A percentile compares a stretch with the other conserved stretches of the same genome.
Evolutionary conservation across 768 basidiomycete genomes (phyloP).

Genomic region (Rhodosporidiobolus odoratus): DNA sequence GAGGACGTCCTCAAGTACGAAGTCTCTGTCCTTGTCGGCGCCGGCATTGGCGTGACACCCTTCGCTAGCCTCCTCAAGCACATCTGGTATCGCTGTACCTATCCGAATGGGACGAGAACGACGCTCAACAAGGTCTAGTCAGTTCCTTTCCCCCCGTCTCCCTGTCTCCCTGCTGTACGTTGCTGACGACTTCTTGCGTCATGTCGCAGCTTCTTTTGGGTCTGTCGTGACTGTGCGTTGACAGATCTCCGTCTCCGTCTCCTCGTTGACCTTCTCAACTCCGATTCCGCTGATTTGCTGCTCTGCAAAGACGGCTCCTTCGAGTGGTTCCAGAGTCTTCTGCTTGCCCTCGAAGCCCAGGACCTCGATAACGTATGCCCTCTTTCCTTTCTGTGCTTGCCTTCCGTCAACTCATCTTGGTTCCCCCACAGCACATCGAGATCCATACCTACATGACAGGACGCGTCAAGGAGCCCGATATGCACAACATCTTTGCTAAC

Average conservation of each 20-base stretch:
- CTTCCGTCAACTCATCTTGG: no score
- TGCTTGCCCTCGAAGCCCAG: slow-evolving; percentile 89
- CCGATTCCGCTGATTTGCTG: neutral
- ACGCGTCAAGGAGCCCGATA: slow-evolving; percentile 82
- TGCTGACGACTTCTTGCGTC: neutral
- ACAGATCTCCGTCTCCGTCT: neutral
- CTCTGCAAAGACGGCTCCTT: slow-evolving; percentile 18
- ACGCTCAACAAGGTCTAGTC: slow-evolving; percentile 69
- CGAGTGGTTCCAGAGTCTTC: slow-evolving; percentile 72
- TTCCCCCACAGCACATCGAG: slow-evolving; percentile 50
- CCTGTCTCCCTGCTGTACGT: neutral
- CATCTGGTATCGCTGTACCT: slow-evolving; percentile 76
- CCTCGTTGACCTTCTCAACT: neutral
- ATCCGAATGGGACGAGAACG: slow-evolving; percentile 65
- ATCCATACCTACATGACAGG: slow-evolving; percentile 88
- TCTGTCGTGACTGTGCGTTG: slow-evolving; percentile 38
- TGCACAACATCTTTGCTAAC: slow-evolving; percentile 81
- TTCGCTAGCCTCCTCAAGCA: slow-evolving; percentile 74
- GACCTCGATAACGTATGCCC: slow-evolving; percentile 59
- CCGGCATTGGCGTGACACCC: slow-evolving; percentile 93
- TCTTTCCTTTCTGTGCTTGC: neutral
- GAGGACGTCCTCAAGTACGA: slow-evolving; percentile 50
- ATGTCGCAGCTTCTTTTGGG: slow-evolving; percentile 41
- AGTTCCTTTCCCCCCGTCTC: neutral
- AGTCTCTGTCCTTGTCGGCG: slow-evolving; percentile 52